Percentiles rank a stretch among this genome's conserved stretches.
Conservation (phyloP, 768 basidiomycete species). For the Postia placenta region DNA sequence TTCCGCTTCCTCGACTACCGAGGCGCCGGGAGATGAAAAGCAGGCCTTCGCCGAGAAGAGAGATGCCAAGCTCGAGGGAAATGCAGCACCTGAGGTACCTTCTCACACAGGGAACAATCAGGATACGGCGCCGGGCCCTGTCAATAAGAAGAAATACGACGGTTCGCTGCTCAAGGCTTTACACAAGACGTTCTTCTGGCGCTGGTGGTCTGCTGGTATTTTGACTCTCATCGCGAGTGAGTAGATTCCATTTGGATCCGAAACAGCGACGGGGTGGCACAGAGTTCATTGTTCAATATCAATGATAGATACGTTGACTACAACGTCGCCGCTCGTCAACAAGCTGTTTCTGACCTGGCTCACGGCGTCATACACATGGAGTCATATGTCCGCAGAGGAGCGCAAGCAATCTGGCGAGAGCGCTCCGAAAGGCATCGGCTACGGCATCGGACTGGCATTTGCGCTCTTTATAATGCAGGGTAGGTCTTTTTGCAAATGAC, state of each 20-base stretch:
- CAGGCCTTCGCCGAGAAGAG: conserved; percentile 5
- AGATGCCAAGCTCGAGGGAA: conserved; percentile 8
- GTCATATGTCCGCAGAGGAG: conserved; percentile 30
- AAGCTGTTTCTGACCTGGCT: conserved; percentile 59
- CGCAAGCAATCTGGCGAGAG: conserved; percentile 28
- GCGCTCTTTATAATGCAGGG: conserved; percentile 60
- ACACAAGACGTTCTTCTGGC: conserved; percentile 37
- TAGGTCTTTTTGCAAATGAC: conserved; percentile 10
- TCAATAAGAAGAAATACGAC: conserved; percentile 33
- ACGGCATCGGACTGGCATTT: conserved; percentile 55
- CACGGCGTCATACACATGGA: conserved; percentile 39
- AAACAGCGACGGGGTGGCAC: too few species aligned
- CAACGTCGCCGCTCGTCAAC: conserved; percentile 50
- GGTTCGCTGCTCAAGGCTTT: conserved; percentile 45
- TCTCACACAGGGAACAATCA: conserved; percentile 7
- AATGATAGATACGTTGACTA: conserved; percentile 38
- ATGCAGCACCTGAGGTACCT: neutral
- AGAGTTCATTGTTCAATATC: neutral
- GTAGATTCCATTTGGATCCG: conserved; percentile 2
- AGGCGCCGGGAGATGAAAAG: conserved; percentile 1
- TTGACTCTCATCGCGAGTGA: conserved; percentile 37
- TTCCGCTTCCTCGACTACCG: neutral
- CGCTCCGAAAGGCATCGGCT: conserved; percentile 46
- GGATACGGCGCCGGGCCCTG: conserved; percentile 3
- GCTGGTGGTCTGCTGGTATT: conserved; percentile 43